phyloP scores from a whole-genome alignment of 2,329 filamentous ascomycete species.

The Mollisiaceae sp. region DNA sequence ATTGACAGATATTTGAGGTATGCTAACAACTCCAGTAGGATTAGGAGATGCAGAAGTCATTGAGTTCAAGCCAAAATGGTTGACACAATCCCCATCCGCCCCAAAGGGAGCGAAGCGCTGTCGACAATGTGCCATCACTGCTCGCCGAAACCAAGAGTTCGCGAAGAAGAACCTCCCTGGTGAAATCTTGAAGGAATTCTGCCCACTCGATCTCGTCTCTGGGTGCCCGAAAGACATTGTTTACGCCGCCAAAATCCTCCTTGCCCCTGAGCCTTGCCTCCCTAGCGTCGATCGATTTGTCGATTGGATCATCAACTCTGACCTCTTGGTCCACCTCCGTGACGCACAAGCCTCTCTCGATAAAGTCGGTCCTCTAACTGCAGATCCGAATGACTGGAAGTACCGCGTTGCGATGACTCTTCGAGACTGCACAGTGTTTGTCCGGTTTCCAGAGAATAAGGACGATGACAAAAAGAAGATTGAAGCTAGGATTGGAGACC shows the following conservation, averaged over 20 bases:
- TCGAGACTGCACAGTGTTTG: slow-evolving; percentile 77
- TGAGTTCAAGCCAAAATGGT: slow-evolving; percentile 88
- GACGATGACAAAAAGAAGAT: slow-evolving; percentile 43
- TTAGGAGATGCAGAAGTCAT: slow-evolving; percentile 52
- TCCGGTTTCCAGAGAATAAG: slow-evolving; percentile 55
- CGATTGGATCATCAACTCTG: slow-evolving; percentile 44
- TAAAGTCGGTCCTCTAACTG: slow-evolving; percentile 35
- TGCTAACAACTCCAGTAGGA: not conserved
- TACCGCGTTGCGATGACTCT: slow-evolving; percentile 79
- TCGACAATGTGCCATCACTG: slow-evolving; percentile 69
- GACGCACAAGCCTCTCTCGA: slow-evolving; percentile 45
- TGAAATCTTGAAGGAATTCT: slow-evolving; percentile 50
- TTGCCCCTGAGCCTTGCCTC: slow-evolving; percentile 20
- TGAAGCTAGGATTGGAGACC: slow-evolving; percentile 71
- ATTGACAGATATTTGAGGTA: not conserved
- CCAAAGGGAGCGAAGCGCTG: slow-evolving; percentile 67
- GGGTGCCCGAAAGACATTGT: slow-evolving; percentile 49
- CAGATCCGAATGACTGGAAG: slow-evolving; percentile 48
- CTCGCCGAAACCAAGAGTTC: slow-evolving; percentile 33
- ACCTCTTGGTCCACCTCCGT: slow-evolving; percentile 48
- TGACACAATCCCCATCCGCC: slow-evolving; percentile 75
- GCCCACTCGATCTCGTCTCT: slow-evolving; percentile 69
- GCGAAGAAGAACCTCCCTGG: slow-evolving; percentile 25
- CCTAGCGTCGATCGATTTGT: slow-evolving; percentile 33
- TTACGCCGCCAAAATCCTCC: slow-evolving; percentile 43